Percentiles rank a stretch among this genome's conserved stretches.
Conservation (phyloP, 192 early-diverging fungal genomes). For the Neocallimastix lanati region DNA sequence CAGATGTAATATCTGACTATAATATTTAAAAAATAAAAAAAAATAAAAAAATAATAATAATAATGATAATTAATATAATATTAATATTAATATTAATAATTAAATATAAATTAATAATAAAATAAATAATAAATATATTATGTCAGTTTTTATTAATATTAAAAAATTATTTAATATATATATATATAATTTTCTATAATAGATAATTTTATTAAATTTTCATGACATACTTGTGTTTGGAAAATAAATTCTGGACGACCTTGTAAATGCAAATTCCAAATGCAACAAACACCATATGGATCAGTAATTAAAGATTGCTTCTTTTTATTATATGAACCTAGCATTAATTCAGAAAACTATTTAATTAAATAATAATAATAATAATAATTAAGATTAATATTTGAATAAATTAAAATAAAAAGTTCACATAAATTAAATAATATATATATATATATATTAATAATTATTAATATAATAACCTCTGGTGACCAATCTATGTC, state of each 20-base stretch:
- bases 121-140: too few species aligned
- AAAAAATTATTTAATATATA: too few species aligned
- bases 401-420: too few species aligned
- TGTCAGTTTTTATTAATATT: too few species aligned
- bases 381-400: too few species aligned
- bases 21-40: not conserved
- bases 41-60: too few species aligned
- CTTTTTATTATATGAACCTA: constrained; percentile 81
- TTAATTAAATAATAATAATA: not conserved
- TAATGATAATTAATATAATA: too few species aligned
- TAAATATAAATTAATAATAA: too few species aligned
- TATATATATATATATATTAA: not conserved
- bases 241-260: constrained; percentile 92
- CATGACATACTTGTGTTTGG: constrained; percentile 66
- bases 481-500: constrained; percentile 79
- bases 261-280: constrained; percentile 80
- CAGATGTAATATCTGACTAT: constrained; percentile 46
- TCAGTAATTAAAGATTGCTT: constrained; percentile 62
- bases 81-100: too few species aligned
- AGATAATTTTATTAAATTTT: too few species aligned
- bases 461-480: constrained; percentile 5
- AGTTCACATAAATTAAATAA: too few species aligned
- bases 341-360: constrained; percentile 70
- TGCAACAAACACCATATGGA: constrained; percentile 78
- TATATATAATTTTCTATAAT: too few species aligned